These are phyloP conservation scores for Termitomyces sp. DNA, from an alignment of 768 basidiomycete genomes.

Conservation along the genomic window DNA sequence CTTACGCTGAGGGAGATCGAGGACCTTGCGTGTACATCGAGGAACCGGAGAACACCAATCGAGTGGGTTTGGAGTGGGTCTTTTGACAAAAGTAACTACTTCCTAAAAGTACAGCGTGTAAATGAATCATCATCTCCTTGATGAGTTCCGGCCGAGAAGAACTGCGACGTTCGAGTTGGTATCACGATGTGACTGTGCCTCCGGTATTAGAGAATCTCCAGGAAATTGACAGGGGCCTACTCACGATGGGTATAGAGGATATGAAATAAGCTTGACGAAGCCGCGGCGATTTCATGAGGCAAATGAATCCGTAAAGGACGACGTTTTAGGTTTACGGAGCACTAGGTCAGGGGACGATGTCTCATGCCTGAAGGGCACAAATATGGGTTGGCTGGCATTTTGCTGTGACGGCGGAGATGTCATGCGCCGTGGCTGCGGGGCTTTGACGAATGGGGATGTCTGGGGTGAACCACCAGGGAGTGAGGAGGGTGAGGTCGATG, in stretches of 20 bases:
- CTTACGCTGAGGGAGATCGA: neutral
- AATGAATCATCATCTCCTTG: neutral
- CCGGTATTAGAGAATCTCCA: neutral
- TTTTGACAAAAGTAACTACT: neutral
- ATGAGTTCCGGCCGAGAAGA: slow-evolving; percentile 5
- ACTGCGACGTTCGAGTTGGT: slow-evolving; percentile 1
- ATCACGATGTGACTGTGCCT: slow-evolving; percentile 10
- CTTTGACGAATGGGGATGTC: slow-evolving; percentile 18
- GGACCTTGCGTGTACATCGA: neutral
- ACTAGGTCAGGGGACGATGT: slow-evolving; percentile 57
- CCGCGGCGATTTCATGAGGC: slow-evolving; percentile 1
- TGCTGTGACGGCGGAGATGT: slow-evolving; percentile 17
- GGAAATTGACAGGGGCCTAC: neutral
- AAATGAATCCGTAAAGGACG: slow-evolving; percentile 9
- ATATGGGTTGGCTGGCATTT: slow-evolving; percentile 35
- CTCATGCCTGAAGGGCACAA: slow-evolving; percentile 51
- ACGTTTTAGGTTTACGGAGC: slow-evolving; percentile 33
- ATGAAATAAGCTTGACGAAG: neutral
- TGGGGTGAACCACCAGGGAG: slow-evolving; percentile 14
- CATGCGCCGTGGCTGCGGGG: slow-evolving; percentile 28
- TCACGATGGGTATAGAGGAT: slow-evolving; percentile 15
- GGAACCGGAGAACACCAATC: neutral
- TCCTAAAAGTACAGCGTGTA: neutral
- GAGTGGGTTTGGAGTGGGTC: too few species aligned
- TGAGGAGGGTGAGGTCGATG: slow-evolving; percentile 23